These are phyloP conservation scores for Parietaria judaica DNA, from an alignment of 306 rosid species.

Conservation along the genomic window DNA sequence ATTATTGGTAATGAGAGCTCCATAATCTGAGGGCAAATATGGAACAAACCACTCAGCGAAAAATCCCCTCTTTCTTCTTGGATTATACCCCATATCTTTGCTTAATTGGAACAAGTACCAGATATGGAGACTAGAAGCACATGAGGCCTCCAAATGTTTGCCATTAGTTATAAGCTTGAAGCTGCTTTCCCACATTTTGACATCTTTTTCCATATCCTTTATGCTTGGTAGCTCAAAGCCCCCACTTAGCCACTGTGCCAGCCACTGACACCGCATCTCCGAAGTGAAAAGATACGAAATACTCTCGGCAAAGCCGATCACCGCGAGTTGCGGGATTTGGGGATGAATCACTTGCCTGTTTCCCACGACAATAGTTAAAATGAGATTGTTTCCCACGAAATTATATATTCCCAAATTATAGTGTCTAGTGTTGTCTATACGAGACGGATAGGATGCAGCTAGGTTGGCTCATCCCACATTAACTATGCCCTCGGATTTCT, in stretches of 20 bases:
- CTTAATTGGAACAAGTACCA: constrained; percentile 42
- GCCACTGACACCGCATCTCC: constrained; percentile 42
- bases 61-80: constrained; percentile 29
- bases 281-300: constrained; percentile 18
- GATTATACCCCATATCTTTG: constrained; percentile 14
- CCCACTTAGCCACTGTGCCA: constrained; percentile 33
- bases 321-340: constrained; percentile 32
- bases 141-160: constrained; percentile 17
- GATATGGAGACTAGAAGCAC: constrained; percentile 31
- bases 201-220: constrained; percentile 37
- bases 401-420: too few relatives aligned
- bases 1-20: constrained; percentile 9
- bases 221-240: constrained; percentile 33
- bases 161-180: constrained; percentile 23
- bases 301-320: constrained; percentile 34
- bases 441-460: too few relatives aligned
- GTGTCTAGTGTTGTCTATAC: too few relatives aligned
- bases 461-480: too few relatives aligned
- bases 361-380: not conserved
- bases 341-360: constrained; percentile 38
- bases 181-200: constrained; percentile 26
- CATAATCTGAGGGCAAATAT: constrained; percentile 33
- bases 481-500: too few relatives aligned
- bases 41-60: constrained; percentile 32
- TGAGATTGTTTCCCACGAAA: too few relatives aligned